Conservation (phyloP, 495 filamentous ascomycete species). For the Baudoinia panamericana region DNA sequence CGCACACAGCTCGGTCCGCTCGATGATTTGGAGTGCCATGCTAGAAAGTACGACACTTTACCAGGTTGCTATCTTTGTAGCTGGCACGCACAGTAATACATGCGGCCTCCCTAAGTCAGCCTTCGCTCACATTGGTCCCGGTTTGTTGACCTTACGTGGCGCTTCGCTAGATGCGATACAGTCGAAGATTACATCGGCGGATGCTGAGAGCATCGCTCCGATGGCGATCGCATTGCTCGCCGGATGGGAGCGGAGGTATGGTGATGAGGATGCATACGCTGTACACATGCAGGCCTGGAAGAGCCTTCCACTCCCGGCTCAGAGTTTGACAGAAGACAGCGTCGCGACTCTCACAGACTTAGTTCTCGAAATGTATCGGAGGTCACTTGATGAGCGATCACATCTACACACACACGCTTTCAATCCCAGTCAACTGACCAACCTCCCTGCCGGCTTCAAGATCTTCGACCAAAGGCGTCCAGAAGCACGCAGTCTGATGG, state of each 20-base stretch:
- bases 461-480: neutral
- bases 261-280: constrained; percentile 4
- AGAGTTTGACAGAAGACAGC: neutral
- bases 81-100: constrained; percentile 10
- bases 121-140: constrained; percentile 5
- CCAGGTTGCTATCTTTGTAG: constrained; percentile 9
- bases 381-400: neutral
- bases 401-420: neutral
- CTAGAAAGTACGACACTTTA: constrained; percentile 5
- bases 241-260: constrained; percentile 9
- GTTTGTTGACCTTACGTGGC: constrained; percentile 4
- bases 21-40: constrained; percentile 7
- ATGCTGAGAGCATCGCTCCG: constrained; percentile 1
- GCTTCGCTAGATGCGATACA: constrained; percentile 11
- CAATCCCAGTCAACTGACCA: neutral
- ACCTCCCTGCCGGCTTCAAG: constrained; percentile 1
- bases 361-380: constrained; percentile 3
- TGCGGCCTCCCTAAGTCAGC: constrained; percentile 4
- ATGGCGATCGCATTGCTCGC: constrained; percentile 8
- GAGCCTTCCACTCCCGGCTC: neutral
- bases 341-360: constrained; percentile 7
- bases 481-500: constrained; percentile 5
- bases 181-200: neutral
- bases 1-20: constrained; percentile 5
- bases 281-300: constrained; percentile 10